These are phyloP conservation scores for Verticillium tricorpus DNA, from an alignment of 2,329 filamentous ascomycete genomes.

Conservation along the genomic window DNA sequence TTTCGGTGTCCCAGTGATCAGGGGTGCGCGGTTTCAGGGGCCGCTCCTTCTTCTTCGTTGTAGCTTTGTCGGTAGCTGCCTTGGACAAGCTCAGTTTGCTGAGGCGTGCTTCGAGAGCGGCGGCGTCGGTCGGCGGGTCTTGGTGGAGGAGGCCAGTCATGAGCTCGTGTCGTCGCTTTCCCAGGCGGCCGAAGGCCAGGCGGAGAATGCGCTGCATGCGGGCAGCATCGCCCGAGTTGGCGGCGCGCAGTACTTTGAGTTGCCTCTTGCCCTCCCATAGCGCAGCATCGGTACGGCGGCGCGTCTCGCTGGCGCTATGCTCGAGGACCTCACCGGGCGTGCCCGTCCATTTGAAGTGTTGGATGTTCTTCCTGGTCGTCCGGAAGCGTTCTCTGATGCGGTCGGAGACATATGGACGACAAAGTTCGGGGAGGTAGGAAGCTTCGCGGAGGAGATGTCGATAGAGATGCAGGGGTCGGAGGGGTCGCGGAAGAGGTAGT, in stretches of 20 bases:
- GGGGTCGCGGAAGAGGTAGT: constrained; percentile 26
- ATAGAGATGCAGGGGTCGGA: constrained; percentile 42
- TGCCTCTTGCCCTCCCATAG: background rate
- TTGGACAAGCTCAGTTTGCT: background rate
- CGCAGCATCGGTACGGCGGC: background rate
- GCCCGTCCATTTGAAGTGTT: constrained; percentile 16
- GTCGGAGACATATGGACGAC: constrained; percentile 36
- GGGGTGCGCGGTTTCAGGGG: constrained; percentile 27
- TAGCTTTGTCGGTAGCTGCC: background rate
- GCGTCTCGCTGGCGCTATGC: background rate
- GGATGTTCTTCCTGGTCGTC: constrained; percentile 17
- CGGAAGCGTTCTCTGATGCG: constrained; percentile 43
- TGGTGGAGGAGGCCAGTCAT: constrained; percentile 31
- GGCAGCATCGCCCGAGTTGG: constrained; percentile 43
- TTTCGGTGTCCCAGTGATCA: constrained; percentile 43
- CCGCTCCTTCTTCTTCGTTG: constrained; percentile 1
- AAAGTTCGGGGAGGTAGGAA: constrained; percentile 53
- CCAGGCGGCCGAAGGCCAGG: constrained; percentile 48
- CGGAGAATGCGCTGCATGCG: constrained; percentile 44
- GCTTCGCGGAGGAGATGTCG: constrained; percentile 56
- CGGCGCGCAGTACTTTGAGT: constrained; percentile 45
- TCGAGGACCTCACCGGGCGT: background rate
- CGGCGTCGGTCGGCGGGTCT: constrained; percentile 33
- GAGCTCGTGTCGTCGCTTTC: constrained; percentile 46
- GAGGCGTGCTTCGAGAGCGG: constrained; percentile 29